A percentile compares a stretch with the other conserved stretches of the same genome.
phyloP scores from a whole-genome alignment of 108 stramenopile genomes.

The Cafeteria roenbergensis region DNA sequence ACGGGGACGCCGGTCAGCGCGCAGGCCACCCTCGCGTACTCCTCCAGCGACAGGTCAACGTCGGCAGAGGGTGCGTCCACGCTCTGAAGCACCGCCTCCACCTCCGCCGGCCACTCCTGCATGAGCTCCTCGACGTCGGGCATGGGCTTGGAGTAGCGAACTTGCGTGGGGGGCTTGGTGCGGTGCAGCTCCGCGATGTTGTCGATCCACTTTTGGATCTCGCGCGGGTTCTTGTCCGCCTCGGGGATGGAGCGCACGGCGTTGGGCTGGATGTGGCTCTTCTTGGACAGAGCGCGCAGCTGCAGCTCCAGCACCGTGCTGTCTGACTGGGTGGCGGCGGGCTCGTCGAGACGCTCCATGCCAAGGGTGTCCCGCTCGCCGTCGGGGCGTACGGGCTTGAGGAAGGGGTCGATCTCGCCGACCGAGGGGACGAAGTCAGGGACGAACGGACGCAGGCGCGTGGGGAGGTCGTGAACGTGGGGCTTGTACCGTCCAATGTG shows the following conservation, averaged over 20 bases:
- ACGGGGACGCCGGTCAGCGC: slow-evolving; percentile 64
- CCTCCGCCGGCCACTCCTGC: slow-evolving; percentile 57
- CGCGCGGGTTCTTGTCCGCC: slow-evolving; percentile 49
- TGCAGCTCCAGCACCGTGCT: slow-evolving; percentile 61
- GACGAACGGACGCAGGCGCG: slow-evolving; percentile 58
- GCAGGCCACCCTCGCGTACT: slow-evolving; percentile 56
- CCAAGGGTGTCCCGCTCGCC: slow-evolving; percentile 51
- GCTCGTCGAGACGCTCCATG: slow-evolving; percentile 59
- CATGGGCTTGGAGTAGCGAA: slow-evolving; percentile 53
- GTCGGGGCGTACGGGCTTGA: slow-evolving; percentile 59
- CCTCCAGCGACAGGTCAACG: slow-evolving; percentile 51
- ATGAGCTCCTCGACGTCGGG: slow-evolving; percentile 57
- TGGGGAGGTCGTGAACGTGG: slow-evolving; percentile 57
- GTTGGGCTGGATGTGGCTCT: slow-evolving; percentile 15
- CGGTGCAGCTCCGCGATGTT: slow-evolving; percentile 57
- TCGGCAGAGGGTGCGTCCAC: slow-evolving; percentile 42
- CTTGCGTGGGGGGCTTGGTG: slow-evolving; percentile 43
- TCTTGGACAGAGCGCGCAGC: slow-evolving; percentile 56
- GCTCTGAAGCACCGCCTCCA: slow-evolving; percentile 38
- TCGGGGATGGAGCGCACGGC: slow-evolving; percentile 47
- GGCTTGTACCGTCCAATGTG: slow-evolving; percentile 52
- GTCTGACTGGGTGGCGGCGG: slow-evolving; percentile 51
- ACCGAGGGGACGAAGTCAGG: slow-evolving; percentile 65
- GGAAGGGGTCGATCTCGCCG: slow-evolving; percentile 67
- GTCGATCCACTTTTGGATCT: slow-evolving; percentile 57